These are phyloP conservation scores for Tylopilus subfusipes DNA, from an alignment of 768 basidiomycete species.

Conservation along the genomic window DNA sequence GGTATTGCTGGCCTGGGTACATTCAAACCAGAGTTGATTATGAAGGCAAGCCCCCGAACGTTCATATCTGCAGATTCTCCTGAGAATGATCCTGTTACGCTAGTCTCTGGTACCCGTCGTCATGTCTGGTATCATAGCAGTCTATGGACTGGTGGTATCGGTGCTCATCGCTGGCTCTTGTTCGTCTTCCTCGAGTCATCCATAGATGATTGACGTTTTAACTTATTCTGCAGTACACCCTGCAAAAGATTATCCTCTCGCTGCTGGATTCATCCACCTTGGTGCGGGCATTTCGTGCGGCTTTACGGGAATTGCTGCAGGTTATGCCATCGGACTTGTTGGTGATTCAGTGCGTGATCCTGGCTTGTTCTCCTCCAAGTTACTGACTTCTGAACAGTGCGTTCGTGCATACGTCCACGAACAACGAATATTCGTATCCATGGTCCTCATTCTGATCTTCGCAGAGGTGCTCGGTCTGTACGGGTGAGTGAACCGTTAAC, in stretches of 20 bases:
- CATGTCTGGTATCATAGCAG: conserved; percentile 98
- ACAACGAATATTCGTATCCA: conserved; percentile 86
- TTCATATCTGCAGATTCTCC: not conserved
- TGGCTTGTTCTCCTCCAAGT: not conserved
- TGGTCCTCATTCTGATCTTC: conserved; percentile 95
- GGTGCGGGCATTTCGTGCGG: conserved; percentile 92
- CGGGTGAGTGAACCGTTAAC: conserved; percentile 47
- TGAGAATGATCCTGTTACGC: not conserved
- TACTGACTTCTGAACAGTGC: conserved; percentile 47
- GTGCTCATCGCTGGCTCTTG: conserved; percentile 80
- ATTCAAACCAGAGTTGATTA: conserved; percentile 94
- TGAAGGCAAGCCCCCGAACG: conserved; percentile 66
- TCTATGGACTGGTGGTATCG: conserved; percentile 94
- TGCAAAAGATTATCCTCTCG: conserved; percentile 69
- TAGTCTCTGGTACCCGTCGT: conserved; percentile 95
- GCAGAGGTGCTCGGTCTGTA: conserved; percentile 89
- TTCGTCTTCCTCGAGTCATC: conserved; percentile 30
- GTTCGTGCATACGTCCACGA: conserved; percentile 91
- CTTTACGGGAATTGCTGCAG: conserved; percentile 86
- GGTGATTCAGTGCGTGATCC: conserved; percentile 77
- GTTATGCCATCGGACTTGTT: conserved; percentile 91
- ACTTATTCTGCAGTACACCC: conserved; percentile 49
- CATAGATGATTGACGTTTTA: not conserved
- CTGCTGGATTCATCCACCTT: conserved; percentile 87
- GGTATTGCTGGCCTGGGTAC: conserved; percentile 93